Evolutionary conservation across 257 asterid genomes (phyloP), one percentile per base, ranked within the genome.

Genomic region (Echium plantagineum): DNA sequence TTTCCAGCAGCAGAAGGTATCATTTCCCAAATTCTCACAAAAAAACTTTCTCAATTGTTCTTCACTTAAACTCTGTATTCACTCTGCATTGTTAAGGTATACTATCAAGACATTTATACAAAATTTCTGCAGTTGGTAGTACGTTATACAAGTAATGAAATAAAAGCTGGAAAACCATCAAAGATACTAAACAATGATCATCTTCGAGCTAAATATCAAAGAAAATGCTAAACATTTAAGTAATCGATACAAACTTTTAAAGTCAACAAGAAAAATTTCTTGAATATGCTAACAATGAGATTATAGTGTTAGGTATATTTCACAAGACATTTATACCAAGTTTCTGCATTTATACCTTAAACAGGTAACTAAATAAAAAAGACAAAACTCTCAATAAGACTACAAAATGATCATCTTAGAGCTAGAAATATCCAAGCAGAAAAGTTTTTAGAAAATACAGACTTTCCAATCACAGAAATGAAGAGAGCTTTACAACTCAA

Each of bases 41-140:
- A 68, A 65, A 21, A 17, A 67, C 70, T 63, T 61, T 75, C 52
- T 66, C 78, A 30, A 66, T 26, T 52, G 63, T 58, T 15, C 80
- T 81, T 65, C 72, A 72, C 68, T 80, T 83, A 57, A 64, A 69
- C 68, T 64, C 55, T 65, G 59, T 18, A 52, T 17, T 57, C 69
- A 35, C 62, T 38, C 55, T 54, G 51, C 66, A 66, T 59, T 15
- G 26, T 7, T 26, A 49, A 48, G 18, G 22, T 51, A 38, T 24
- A 21, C 0, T 47, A 57, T 17, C 24, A 62, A 59, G 19, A 64
- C 52, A 31, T 21, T 53, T 58, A 58, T 17, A 63, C 65, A 63
- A 61, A 21, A 21, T 1, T 18, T 18, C 22, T 16, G 19, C 56
- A 16, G 6, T 3, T 16, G 5, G 19, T 52, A 52, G 21, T 4